A percentile compares a stretch with the other conserved stretches of the same genome.
These are phyloP conservation scores for Nicotiana tabacum DNA, from an alignment of 257 asterid species.

Conservation along the genomic window DNA sequence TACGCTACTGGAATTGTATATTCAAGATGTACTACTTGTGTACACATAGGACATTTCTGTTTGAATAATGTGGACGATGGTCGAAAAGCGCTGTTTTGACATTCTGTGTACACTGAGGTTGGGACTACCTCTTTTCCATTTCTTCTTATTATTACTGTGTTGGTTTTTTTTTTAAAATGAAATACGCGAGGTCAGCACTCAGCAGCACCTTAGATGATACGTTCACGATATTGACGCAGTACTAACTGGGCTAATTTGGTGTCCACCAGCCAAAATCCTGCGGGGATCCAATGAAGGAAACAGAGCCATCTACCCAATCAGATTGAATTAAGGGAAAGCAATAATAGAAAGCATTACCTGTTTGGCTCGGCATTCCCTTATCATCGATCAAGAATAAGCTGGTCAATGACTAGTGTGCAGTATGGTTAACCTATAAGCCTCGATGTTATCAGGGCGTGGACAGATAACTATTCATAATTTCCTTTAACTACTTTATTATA, in stretches of 20 bases:
- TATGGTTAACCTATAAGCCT: too few relatives aligned
- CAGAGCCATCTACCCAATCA: background rate
- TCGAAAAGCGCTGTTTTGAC: background rate
- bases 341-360: background rate
- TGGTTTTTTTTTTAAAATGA: background rate
- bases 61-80: background rate
- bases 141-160: background rate
- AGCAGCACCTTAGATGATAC: background rate
- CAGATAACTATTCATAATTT: background rate
- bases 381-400: background rate
- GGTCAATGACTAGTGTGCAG: background rate
- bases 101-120: background rate
- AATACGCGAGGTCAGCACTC: constrained; percentile 1
- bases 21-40: background rate
- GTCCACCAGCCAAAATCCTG: background rate
- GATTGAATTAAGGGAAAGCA: background rate
- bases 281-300: background rate
- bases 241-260: background rate
- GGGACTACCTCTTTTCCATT: background rate
- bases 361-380: background rate
- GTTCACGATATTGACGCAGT: background rate
- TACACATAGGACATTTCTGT: background rate
- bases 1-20: background rate
- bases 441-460: too few relatives aligned
- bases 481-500: background rate